Conservation (phyloP, 2,329 filamentous ascomycete species). For the Colletotrichum salicis region DNA sequence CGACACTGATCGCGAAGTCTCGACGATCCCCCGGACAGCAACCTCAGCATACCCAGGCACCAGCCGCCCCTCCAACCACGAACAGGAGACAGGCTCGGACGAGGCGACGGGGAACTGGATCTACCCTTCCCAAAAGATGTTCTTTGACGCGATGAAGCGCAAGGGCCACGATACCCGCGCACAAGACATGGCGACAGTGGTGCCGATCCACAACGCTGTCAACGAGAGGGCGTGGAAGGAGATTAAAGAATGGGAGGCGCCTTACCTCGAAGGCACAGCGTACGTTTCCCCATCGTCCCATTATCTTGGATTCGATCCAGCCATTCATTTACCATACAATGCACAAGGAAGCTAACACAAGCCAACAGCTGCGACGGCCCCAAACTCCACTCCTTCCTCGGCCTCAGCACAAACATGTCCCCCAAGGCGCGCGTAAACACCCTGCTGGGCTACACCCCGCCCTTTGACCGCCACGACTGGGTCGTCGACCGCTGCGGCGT, state of each 20-base stretch:
- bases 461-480: constrained; percentile 98
- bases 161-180: constrained; percentile 81
- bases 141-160: constrained; percentile 95
- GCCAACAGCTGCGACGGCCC: constrained; percentile 73
- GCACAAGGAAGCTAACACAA: background rate
- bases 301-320: background rate
- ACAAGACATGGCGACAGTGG: constrained; percentile 87
- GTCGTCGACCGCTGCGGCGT: constrained; percentile 90
- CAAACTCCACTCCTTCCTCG: constrained; percentile 84
- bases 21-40: constrained; percentile 79
- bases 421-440: constrained; percentile 87
- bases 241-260: constrained; percentile 88
- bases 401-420: constrained; percentile 75
- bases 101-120: constrained; percentile 87
- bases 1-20: constrained; percentile 77
- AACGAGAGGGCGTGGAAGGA: constrained; percentile 96
- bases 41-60: constrained; percentile 44
- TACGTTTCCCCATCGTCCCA: constrained; percentile 47
- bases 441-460: constrained; percentile 85
- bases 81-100: constrained; percentile 80
- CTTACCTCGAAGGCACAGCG: constrained; percentile 68
- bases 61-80: constrained; percentile 70
- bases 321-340: background rate
- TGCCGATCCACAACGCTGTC: constrained; percentile 98
- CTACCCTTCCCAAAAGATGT: constrained; percentile 96